Percentiles rank a stretch among this genome's conserved stretches.
Evolutionary conservation across 2,329 filamentous ascomycete genomes (phyloP).

Genomic region (Cadophora luteo-olivacea): DNA sequence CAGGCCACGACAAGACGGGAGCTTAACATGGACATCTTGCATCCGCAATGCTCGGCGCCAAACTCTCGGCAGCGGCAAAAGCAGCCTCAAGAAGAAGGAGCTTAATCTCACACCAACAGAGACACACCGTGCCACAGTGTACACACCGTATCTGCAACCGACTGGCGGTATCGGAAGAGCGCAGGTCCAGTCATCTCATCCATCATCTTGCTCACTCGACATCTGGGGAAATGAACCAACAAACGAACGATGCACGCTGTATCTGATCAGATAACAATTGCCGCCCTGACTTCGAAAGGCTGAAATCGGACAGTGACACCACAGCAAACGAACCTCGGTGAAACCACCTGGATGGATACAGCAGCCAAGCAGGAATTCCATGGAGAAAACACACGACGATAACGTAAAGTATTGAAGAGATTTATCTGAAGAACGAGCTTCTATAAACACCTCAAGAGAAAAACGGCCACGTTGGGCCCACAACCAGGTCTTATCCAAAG

Average conservation of each 20-base stretch:
- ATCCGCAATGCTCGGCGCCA: conserved; percentile 13
- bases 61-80: conserved; percentile 14
- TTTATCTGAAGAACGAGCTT: background rate
- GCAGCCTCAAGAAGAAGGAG: conserved; percentile 14
- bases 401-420: conserved; percentile 9
- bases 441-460: background rate
- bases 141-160: conserved; percentile 6
- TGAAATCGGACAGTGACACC: background rate
- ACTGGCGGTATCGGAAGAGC: background rate
- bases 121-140: background rate
- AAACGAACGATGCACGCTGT: background rate
- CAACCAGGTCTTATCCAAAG: background rate
- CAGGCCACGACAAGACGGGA: background rate
- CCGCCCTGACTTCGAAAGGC: conserved; percentile 1
- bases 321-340: background rate
- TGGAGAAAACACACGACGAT: background rate
- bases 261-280: background rate
- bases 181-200: conserved; percentile 1
- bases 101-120: conserved; percentile 11
- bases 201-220: background rate
- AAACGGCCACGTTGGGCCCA: no score
- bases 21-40: conserved; percentile 1
- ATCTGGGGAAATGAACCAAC: background rate
- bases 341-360: background rate
- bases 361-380: background rate